phyloP scores from a whole-genome alignment of 1,284 basidiomycete species.

The Puccinia coronata region DNA sequence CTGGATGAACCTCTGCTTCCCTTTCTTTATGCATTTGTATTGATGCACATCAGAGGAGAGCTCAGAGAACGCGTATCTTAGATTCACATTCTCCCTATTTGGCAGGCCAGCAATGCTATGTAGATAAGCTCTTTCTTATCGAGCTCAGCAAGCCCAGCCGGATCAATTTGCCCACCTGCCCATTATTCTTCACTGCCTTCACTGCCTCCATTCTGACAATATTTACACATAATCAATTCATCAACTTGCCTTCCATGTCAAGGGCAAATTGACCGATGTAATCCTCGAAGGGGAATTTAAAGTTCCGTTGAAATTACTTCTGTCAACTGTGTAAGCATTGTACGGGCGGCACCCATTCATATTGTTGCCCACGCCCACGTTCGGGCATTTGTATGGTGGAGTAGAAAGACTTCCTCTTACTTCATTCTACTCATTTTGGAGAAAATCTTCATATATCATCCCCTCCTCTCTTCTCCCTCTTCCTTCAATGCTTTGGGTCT shows the following conservation, averaged over 20 bases:
- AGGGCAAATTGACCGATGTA: not conserved
- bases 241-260: not conserved
- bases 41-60: constrained; percentile 7
- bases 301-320: not conserved
- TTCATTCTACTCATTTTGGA: constrained; percentile 4
- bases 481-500: not conserved
- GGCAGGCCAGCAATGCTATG: not conserved
- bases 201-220: not conserved
- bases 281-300: not conserved
- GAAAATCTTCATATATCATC: not conserved
- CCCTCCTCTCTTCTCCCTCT: not conserved
- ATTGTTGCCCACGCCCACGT: constrained; percentile 10
- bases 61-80: not conserved
- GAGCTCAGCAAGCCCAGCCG: not conserved
- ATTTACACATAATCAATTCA: not conserved
- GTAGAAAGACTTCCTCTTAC: no score
- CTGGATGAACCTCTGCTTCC: not conserved
- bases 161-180: not conserved
- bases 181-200: not conserved
- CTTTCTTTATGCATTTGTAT: not conserved
- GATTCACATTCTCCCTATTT: not conserved
- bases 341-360: not conserved
- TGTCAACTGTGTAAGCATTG: not conserved
- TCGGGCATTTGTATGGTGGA: not conserved
- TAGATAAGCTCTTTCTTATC: not conserved